phyloP scores from a whole-genome alignment of 495 filamentous ascomycete species.

The Copromyces sp. region DNA sequence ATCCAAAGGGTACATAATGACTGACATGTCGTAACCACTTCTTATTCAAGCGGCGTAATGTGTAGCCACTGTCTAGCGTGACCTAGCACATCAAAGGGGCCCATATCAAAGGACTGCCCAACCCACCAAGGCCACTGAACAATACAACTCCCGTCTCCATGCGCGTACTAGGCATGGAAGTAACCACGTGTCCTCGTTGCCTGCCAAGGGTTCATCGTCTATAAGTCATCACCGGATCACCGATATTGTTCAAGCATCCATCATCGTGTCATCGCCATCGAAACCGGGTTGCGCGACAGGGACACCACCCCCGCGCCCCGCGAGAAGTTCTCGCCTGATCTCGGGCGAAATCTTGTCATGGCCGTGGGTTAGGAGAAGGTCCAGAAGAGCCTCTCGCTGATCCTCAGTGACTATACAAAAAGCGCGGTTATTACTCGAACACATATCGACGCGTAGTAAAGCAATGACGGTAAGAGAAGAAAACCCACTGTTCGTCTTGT shows the following conservation, averaged over 20 bases:
- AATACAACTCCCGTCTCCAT: background rate
- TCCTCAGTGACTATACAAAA: constrained; percentile 35
- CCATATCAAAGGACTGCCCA: background rate
- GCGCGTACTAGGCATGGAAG: background rate
- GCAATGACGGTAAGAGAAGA: background rate
- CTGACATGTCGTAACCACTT: background rate
- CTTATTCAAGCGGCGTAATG: background rate
- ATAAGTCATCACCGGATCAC: background rate
- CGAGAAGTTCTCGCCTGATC: constrained; percentile 80
- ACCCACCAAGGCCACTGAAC: background rate
- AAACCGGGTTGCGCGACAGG: constrained; percentile 44
- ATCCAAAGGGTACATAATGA: background rate
- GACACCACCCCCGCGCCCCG: constrained; percentile 78
- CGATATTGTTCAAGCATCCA: constrained; percentile 29
- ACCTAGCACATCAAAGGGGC: background rate
- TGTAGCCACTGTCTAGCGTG: background rate
- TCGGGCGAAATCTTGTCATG: constrained; percentile 87
- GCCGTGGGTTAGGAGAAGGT: constrained; percentile 76
- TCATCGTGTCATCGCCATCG: constrained; percentile 86
- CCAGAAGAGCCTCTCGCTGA: constrained; percentile 82
- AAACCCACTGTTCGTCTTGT: constrained; percentile 66
- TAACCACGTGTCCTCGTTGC: background rate
- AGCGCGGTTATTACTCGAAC: background rate
- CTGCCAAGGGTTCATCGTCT: background rate
- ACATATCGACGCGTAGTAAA: background rate